Evolutionary conservation across 2,329 filamentous ascomycete species (phyloP).

Genomic region (Leptographium radiaticola): DNA sequence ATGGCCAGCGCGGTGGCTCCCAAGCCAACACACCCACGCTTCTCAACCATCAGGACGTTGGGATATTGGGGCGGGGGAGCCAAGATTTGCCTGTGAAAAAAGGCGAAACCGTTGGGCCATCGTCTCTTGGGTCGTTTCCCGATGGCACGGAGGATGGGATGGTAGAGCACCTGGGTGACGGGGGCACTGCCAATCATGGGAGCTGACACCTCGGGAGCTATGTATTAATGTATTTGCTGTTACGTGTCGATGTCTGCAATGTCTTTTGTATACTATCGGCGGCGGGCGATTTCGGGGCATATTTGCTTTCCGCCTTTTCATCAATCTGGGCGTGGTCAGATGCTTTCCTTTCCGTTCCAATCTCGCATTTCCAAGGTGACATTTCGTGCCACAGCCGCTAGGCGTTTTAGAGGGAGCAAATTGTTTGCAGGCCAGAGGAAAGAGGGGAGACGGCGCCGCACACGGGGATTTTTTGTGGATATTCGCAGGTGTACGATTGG

Average conservation of each 20-base stretch:
- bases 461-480: neutral
- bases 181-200: neutral
- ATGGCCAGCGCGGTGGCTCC: slow-evolving; percentile 53
- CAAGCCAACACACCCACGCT: slow-evolving; percentile 52
- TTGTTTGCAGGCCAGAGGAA: too few relatives aligned
- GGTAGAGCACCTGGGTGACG: neutral
- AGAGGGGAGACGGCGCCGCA: neutral
- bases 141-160: slow-evolving; percentile 19
- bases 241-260: neutral
- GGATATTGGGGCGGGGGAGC: slow-evolving; percentile 32
- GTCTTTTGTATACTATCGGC: neutral
- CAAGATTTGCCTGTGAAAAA: slow-evolving; percentile 28
- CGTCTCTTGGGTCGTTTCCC: slow-evolving; percentile 26
- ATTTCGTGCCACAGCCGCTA: neutral
- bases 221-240: neutral
- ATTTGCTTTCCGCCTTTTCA: neutral
- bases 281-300: neutral
- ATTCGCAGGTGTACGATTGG: neutral
- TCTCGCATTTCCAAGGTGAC: neutral
- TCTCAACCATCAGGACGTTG: slow-evolving; percentile 35
- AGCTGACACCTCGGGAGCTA: neutral
- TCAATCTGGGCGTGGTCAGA: neutral
- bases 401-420: neutral
- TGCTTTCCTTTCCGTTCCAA: neutral
- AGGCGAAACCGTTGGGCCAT: slow-evolving; percentile 22